Conservation (phyloP, 1,284 basidiomycete species). For the Moesziomyces antarcticus region DNA sequence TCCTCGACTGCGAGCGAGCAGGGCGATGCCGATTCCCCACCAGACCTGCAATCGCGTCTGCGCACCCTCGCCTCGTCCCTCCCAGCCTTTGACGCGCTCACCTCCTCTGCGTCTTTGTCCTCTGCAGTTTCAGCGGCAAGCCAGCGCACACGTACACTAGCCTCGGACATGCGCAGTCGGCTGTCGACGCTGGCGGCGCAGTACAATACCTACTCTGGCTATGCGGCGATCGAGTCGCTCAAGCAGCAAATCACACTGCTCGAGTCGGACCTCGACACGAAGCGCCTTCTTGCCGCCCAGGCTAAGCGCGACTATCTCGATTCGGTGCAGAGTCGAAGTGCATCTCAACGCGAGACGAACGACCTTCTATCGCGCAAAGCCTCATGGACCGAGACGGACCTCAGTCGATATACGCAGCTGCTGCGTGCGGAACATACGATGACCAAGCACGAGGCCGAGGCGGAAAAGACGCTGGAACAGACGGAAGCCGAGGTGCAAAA, state of each 20-base stretch:
- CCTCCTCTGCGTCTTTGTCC: constrained; percentile 16
- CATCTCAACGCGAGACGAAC: constrained; percentile 57
- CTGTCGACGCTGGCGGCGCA: constrained; percentile 33
- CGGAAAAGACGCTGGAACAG: constrained; percentile 50
- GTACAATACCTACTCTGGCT: constrained; percentile 61
- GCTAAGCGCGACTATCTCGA: constrained; percentile 49
- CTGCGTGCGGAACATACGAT: constrained; percentile 59
- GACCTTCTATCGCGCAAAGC: constrained; percentile 61
- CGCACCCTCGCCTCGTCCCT: constrained; percentile 12
- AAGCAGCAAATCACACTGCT: constrained; percentile 42
- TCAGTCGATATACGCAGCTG: constrained; percentile 58
- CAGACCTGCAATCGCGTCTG: constrained; percentile 6
- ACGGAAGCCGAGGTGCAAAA: constrained; percentile 50
- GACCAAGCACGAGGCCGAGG: constrained; percentile 41
- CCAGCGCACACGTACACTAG: constrained; percentile 1
- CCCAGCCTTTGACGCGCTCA: constrained; percentile 19
- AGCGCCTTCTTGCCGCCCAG: constrained; percentile 6
- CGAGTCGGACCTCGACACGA: constrained; percentile 17
- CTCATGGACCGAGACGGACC: constrained; percentile 58
- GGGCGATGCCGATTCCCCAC: background rate
- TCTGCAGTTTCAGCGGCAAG: constrained; percentile 1
- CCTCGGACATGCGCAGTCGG: constrained; percentile 8
- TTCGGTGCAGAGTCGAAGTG: constrained; percentile 47
- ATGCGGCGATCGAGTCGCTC: constrained; percentile 49
- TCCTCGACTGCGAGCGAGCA: background rate